These are phyloP conservation scores for Isatis lusitanica DNA, from an alignment of 441 rosid genomes.

Conservation along the genomic window DNA sequence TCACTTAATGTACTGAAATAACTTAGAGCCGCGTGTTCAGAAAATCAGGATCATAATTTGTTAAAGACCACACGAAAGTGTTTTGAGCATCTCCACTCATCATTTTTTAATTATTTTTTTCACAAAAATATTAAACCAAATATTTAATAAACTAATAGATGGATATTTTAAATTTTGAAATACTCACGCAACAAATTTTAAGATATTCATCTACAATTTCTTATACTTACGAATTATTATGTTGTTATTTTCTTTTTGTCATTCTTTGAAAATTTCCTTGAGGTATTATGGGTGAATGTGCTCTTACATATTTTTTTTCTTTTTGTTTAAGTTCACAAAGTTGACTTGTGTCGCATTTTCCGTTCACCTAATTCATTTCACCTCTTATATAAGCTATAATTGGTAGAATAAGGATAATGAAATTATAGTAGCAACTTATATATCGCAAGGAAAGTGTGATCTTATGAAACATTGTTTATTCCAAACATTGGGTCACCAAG, in stretches of 20 bases:
- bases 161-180: too few relatives aligned
- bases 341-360: background rate
- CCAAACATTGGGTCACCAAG: background rate
- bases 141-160: too few relatives aligned
- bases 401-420: background rate
- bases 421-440: background rate
- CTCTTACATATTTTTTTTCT: slow-evolving; percentile 7
- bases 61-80: slow-evolving; percentile 23
- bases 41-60: background rate
- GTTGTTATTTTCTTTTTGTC: too few relatives aligned
- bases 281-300: too few relatives aligned
- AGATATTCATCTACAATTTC: too few relatives aligned
- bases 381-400: background rate
- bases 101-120: too few relatives aligned
- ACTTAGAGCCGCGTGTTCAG: slow-evolving; percentile 4
- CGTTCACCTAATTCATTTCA: slow-evolving; percentile 16
- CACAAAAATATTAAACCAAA: too few relatives aligned
- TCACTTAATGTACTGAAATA: slow-evolving; percentile 5
- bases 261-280: too few relatives aligned
- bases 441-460: background rate
- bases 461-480: background rate
- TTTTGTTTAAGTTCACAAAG: background rate
- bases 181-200: too few relatives aligned
- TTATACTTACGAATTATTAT: too few relatives aligned
- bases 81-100: background rate